Base-by-base conservation (phyloP, 2,329 filamentous ascomycete species). In the Akanthomyces dipterigenus region DNA sequence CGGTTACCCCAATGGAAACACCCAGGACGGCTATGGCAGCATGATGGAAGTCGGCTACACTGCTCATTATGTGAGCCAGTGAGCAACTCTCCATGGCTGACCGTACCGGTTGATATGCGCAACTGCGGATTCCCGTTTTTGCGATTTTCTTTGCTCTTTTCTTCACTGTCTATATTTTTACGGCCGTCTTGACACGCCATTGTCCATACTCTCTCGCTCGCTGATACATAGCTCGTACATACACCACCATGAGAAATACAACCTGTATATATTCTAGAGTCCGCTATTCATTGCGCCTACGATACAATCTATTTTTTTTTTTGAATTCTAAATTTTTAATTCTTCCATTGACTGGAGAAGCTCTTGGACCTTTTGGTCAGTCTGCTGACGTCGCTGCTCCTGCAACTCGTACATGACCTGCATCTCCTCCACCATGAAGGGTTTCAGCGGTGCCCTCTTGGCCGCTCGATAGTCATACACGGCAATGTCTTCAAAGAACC, bases 401-500 rank as follows among this genome's bases (percentile, higher is more conserved):
- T 75, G 79, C 58, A 72, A 54, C 9, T 69, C 63, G 64, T 72
- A 80, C 8, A 74, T 71, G 51, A 69, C 64, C 3, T 67, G 65
- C 14, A 81, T 67, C 38, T 72, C 66, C 5, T 73, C 70, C 0
- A 73, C 70, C 75, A 80, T 76, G 63, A 78, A 80, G 0, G 64
- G 66, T 20, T 74, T 73, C 67, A 81, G 67, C 20, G 70, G 68
- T 2, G 77, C 70, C 68, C 75, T 77, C 56, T 68, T 67, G 1
- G 67, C 74, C 0, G 64, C 64, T 31, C 67, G 65, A 65, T 81
- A 69, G 34, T 96, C 88, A 74, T 95, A 96, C 1, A 91, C 78
- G 11, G 90, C 88, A 62, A 91, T 85, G 66, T 93, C 89, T 73
- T 97, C 93, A 31, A 85, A 78, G 61, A 88, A 89, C 48, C 87